Conservation (phyloP, 257 asterid genomes). For the Eustoma russellianum region DNA sequence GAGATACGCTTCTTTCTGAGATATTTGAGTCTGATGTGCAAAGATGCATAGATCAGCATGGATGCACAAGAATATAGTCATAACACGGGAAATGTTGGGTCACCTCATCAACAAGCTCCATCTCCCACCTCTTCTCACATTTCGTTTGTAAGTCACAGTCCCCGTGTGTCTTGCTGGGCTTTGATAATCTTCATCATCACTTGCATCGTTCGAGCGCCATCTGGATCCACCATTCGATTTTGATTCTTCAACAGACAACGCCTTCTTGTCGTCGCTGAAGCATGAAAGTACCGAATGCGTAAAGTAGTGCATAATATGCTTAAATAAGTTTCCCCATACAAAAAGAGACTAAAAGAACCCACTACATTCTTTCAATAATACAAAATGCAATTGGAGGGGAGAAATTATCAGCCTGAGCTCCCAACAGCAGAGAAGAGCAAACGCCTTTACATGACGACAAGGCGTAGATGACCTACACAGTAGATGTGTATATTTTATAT, state of each 20-base stretch:
- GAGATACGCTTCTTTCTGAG: too few species aligned
- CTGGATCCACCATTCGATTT: constrained; percentile 27
- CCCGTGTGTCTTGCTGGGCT: constrained; percentile 10
- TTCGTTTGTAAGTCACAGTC: constrained; percentile 11
- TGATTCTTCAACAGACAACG: constrained; percentile 4
- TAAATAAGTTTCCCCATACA: too few species aligned
- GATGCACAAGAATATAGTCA: neutral
- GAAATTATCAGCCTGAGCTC: too few species aligned
- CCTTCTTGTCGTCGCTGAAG: constrained; percentile 20
- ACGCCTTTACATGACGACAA: too few species aligned
- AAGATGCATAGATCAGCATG: neutral
- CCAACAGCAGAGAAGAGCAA: too few species aligned
- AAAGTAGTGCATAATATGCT: neutral
- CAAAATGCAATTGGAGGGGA: too few species aligned
- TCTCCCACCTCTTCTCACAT: constrained; percentile 17
- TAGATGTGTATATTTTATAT: too few species aligned
- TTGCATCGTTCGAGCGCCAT: constrained; percentile 44
- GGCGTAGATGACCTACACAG: too few species aligned
- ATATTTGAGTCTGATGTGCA: too few species aligned
- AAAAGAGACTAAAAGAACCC: too few species aligned
- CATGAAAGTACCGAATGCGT: constrained; percentile 5
- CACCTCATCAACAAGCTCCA: constrained; percentile 23
- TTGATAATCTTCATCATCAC: constrained; percentile 26
- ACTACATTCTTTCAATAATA: too few species aligned
- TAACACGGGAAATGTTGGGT: constrained; percentile 1